A percentile compares a stretch with the other conserved stretches of the same genome.
Conservation (phyloP, 1,284 basidiomycete species). For the Naganishia cerealis region DNA sequence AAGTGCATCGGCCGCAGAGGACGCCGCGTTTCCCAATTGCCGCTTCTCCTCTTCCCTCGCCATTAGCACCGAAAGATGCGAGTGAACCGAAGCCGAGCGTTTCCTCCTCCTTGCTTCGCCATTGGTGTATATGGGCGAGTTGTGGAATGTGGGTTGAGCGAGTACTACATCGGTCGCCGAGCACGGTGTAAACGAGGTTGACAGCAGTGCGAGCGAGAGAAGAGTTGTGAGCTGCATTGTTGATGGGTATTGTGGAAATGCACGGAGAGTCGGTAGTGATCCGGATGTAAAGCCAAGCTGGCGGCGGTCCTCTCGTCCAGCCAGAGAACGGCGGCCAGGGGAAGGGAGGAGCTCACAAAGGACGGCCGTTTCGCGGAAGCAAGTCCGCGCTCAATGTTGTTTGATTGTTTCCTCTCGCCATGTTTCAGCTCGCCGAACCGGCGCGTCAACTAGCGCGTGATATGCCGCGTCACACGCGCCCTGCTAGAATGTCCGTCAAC, state of each 20-base stretch:
- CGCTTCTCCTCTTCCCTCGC: slow-evolving; percentile 11
- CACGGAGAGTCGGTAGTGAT: not conserved
- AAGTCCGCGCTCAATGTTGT: too few species aligned
- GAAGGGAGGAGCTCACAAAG: too few species aligned
- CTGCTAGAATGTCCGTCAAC: not conserved
- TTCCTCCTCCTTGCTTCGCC: not conserved
- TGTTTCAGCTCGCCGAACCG: too few species aligned
- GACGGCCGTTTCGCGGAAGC: too few species aligned
- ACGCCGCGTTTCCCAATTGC: not conserved
- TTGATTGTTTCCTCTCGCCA: too few species aligned
- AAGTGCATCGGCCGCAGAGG: slow-evolving; percentile 2
- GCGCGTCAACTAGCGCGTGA: too few species aligned
- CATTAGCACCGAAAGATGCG: slow-evolving; percentile 4
- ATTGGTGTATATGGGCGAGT: not conserved
- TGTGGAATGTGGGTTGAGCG: not conserved
- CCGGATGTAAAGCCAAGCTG: too few species aligned
- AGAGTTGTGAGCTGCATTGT: slow-evolving; percentile 9
- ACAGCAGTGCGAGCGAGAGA: slow-evolving; percentile 13
- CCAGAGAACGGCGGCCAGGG: not conserved
- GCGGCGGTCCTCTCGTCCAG: slow-evolving; percentile 20
- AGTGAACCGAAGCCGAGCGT: not conserved
- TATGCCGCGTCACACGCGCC: not conserved
- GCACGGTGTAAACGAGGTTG: slow-evolving; percentile 3
- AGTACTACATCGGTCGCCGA: slow-evolving; percentile 4
- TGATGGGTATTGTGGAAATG: not conserved